Conservation (phyloP, 2,329 filamentous ascomycete genomes). For the Alternaria burnsii region DNA sequence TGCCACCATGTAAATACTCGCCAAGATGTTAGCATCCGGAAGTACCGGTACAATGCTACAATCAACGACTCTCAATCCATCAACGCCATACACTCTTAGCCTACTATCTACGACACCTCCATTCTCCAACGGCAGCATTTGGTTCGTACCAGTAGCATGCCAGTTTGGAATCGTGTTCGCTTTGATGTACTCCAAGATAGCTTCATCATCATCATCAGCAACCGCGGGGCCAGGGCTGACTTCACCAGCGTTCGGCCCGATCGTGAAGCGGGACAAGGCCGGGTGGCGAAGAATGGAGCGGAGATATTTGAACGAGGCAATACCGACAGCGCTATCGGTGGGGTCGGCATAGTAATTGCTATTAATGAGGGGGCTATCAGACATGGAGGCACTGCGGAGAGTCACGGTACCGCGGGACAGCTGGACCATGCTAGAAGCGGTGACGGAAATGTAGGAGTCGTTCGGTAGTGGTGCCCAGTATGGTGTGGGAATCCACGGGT, state of each 20-base stretch:
- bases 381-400: conserved; percentile 39
- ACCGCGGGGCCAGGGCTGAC: conserved; percentile 38
- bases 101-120: conserved; percentile 44
- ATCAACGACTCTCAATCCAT: conserved; percentile 45
- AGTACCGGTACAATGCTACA: conserved; percentile 40
- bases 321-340: conserved; percentile 44
- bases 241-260: conserved; percentile 38
- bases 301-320: conserved; percentile 45
- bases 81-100: conserved; percentile 44
- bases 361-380: conserved; percentile 46
- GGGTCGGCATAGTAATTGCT: conserved; percentile 47
- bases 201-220: conserved; percentile 36
- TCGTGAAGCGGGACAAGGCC: conserved; percentile 27
- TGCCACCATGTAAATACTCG: conserved; percentile 36
- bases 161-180: conserved; percentile 34
- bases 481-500: conserved; percentile 36
- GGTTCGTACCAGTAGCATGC: conserved; percentile 48
- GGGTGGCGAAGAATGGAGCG: conserved; percentile 38
- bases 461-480: conserved; percentile 44
- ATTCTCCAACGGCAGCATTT: conserved; percentile 40
- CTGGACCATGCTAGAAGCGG: conserved; percentile 33
- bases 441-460: conserved; percentile 47
- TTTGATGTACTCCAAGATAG: conserved; percentile 40
- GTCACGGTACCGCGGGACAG: conserved; percentile 51
- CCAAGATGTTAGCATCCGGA: conserved; percentile 33